Evolutionary conservation across 2,329 filamentous ascomycete genomes (phyloP).

Genomic region (Elsinoe necatrix): DNA sequence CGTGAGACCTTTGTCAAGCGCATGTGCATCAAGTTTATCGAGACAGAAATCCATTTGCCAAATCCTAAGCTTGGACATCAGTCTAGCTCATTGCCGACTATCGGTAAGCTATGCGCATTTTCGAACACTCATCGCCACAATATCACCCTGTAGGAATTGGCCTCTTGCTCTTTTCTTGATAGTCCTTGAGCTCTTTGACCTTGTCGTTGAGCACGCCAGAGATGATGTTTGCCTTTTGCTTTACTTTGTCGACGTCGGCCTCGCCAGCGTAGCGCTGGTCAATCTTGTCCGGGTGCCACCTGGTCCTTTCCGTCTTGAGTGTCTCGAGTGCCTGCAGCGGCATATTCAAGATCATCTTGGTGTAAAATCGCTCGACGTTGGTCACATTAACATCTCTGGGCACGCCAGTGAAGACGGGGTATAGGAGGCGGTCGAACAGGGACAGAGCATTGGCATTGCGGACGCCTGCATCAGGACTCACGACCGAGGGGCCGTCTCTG

Average conservation of each 20-base stretch:
- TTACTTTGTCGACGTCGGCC: background rate
- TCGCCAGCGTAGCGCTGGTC: conserved; percentile 73
- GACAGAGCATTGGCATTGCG: background rate
- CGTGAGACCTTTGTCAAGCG: background rate
- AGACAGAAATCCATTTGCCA: too few relatives aligned
- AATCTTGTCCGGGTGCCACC: conserved; percentile 98
- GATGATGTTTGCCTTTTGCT: conserved; percentile 5
- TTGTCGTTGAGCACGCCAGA: background rate
- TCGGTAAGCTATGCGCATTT: background rate
- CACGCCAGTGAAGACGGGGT: conserved; percentile 55
- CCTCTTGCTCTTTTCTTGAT: background rate
- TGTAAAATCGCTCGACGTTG: conserved; percentile 61
- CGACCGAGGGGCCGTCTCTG: background rate
- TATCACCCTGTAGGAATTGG: background rate
- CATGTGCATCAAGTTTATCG: too few relatives aligned
- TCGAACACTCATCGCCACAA: background rate
- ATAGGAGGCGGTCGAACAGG: background rate
- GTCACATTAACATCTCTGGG: conserved; percentile 49
- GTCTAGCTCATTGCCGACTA: background rate
- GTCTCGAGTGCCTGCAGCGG: conserved; percentile 34
- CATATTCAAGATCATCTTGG: conserved; percentile 3
- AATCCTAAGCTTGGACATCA: too few relatives aligned
- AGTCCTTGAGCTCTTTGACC: background rate
- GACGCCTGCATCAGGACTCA: background rate
- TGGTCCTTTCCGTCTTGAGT: conserved; percentile 78